These are phyloP conservation scores for Saitozyma podzolica DNA, from an alignment of 768 basidiomycete species.

Conservation along the genomic window DNA sequence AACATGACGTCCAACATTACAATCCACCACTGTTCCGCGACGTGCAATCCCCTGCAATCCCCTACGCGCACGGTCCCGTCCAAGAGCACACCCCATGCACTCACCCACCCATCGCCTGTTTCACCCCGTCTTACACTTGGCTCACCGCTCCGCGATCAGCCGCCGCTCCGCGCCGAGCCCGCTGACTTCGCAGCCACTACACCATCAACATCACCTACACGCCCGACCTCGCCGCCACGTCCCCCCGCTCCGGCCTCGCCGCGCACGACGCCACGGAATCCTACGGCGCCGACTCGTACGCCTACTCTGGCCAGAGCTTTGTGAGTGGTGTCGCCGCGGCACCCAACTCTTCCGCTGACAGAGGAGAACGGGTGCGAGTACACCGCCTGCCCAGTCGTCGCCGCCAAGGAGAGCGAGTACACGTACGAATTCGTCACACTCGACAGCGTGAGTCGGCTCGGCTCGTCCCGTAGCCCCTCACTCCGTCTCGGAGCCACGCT, in stretches of 20 bases:
- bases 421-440: conserved; percentile 17
- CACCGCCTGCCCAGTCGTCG: conserved; percentile 18
- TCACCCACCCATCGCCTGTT: too few species aligned
- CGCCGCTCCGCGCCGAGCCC: too few species aligned
- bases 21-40: too few species aligned
- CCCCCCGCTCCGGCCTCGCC: conserved; percentile 21
- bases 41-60: too few species aligned
- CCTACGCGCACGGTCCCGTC: too few species aligned
- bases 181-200: conserved; percentile 24
- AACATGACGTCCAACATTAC: too few species aligned
- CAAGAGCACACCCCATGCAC: too few species aligned
- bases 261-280: conserved; percentile 16
- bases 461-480: neutral
- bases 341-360: neutral
- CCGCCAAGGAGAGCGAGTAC: conserved; percentile 3
- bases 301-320: conserved; percentile 32
- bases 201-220: conserved; percentile 34
- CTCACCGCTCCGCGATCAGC: too few species aligned
- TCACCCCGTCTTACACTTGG: too few species aligned
- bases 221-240: conserved; percentile 2
- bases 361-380: conserved; percentile 21
- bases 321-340: neutral
- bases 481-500: neutral
- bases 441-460: conserved; percentile 11
- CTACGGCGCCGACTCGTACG: conserved; percentile 7